Conservation (phyloP, 805 yeast genomes). For the Candida loeiensis region DNA sequence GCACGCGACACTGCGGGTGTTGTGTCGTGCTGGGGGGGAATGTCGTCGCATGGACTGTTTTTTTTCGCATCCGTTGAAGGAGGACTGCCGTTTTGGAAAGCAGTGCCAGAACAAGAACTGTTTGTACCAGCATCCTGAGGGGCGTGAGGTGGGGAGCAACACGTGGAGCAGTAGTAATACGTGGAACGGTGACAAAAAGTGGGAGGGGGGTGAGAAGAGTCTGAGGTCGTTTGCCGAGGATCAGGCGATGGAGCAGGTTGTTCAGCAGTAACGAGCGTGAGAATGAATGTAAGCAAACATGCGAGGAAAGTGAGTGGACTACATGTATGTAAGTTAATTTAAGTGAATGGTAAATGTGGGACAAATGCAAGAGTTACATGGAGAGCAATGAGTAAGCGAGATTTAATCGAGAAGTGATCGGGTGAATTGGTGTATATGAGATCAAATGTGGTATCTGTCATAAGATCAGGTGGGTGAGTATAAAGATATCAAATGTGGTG, state of each 20-base stretch:
- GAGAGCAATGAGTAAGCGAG: too few species aligned
- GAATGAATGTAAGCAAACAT: constrained; percentile 3
- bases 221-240: constrained; percentile 74
- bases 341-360: too few species aligned
- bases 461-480: background rate
- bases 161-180: constrained; percentile 34
- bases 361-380: too few species aligned
- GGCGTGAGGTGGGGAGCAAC: constrained; percentile 43
- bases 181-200: too few species aligned
- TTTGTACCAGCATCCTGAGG: constrained; percentile 76
- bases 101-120: constrained; percentile 73
- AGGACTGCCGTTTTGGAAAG: constrained; percentile 75
- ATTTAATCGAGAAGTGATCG: too few species aligned
- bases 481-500: background rate
- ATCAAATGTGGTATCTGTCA: background rate
- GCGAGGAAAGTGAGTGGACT: background rate
- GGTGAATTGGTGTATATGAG: background rate
- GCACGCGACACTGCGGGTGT: constrained; percentile 69
- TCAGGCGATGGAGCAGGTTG: constrained; percentile 57
- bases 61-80: constrained; percentile 77
- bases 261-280: constrained; percentile 11
- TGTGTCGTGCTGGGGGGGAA: constrained; percentile 78
- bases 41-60: constrained; percentile 80
- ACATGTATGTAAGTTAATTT: too few species aligned
- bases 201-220: constrained; percentile 22